Evolutionary conservation across 768 basidiomycete species (phyloP), one percentile per base, ranked within the genome.

Genomic region (Lentinula guzmanii): DNA sequence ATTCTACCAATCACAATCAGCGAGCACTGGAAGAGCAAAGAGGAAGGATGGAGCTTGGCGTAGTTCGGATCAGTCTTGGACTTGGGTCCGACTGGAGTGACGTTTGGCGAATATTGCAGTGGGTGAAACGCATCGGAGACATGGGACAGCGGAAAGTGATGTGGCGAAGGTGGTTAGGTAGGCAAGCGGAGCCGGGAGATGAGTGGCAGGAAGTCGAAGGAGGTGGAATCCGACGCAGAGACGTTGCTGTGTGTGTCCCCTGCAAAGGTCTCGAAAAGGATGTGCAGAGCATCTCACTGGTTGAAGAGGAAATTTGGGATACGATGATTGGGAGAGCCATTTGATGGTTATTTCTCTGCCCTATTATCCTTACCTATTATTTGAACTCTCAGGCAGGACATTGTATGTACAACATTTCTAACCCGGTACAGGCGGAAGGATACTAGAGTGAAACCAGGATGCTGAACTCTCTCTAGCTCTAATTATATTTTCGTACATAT

Each of bases 41-140:
- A 42, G 55, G 55, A 24, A 42, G 55, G 41, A 56, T 24, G 28
- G 55, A 56, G 24, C 75, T 90, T 11, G 91, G 89, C 3, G 89
- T 90, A 42, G 83, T 91, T 28, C 78, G 90, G 55, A 80, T 91
- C 62, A 92, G 90, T 65, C 79, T 94, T 8, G 91, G 92, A 5
- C 80, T 93, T 31, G 90, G 85, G 50, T 92, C 84, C 62, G 84
- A 86, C 68, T 92, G 91, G 79, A 79, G 83, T 48, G 91, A 94
- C 68, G 84, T 85, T 1, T 86, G 85, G 82, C 78, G 75, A 52
- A 77, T 86, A 11, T 67, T 86, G 8, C 74, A 74, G 58, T 81
- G 86, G 54, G 79, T 45, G 46, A 51, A 33, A 21, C 34, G 46
- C 8, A 21, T 59, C 8, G 58, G 45, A 5, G 58, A 59, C 31